Percentiles rank a stretch among this genome's conserved stretches.
These are phyloP conservation scores for Parafenestella ontariensis DNA, from an alignment of 2,329 filamentous ascomycete species.

Conservation along the genomic window DNA sequence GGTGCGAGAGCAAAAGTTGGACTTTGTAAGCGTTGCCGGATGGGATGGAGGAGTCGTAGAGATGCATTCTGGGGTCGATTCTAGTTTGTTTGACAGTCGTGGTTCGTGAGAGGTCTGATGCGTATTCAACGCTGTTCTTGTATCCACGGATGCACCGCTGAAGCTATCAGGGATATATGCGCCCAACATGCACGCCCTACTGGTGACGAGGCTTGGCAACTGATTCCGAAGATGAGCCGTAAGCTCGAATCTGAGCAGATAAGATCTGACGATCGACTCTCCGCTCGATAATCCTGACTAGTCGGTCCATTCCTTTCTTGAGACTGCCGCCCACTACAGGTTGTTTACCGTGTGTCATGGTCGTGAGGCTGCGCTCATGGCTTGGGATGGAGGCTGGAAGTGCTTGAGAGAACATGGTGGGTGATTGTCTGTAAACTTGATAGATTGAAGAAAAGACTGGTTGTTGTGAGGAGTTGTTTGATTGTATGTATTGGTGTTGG, in stretches of 20 bases:
- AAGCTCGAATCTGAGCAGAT: slow-evolving; percentile 15
- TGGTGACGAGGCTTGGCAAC: slow-evolving; percentile 3
- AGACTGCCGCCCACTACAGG: slow-evolving; percentile 3
- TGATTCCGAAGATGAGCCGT: slow-evolving; percentile 1
- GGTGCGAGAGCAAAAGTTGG: slow-evolving; percentile 18
- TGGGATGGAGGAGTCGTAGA: slow-evolving; percentile 24
- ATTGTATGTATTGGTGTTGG: neutral
- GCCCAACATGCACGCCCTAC: neutral
- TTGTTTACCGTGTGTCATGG: neutral
- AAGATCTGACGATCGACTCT: slow-evolving; percentile 21
- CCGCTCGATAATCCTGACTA: slow-evolving; percentile 13
- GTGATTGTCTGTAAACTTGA: too few species aligned
- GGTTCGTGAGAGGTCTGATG: neutral
- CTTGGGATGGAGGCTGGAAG: neutral
- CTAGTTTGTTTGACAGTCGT: neutral
- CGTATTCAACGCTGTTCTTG: neutral
- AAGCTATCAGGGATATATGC: neutral
- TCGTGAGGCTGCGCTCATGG: neutral
- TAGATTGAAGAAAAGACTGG: neutral
- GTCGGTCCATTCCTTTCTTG: slow-evolving; percentile 13
- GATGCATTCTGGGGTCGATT: slow-evolving; percentile 12
- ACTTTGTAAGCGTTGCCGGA: slow-evolving; percentile 30
- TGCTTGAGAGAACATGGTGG: neutral
- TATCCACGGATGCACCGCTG: neutral
- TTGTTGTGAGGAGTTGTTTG: neutral